A percentile compares a stretch with the other conserved stretches of the same genome.
Evolutionary conservation across 768 basidiomycete genomes (phyloP).

Genomic region (Phanerochaete carnosa): DNA sequence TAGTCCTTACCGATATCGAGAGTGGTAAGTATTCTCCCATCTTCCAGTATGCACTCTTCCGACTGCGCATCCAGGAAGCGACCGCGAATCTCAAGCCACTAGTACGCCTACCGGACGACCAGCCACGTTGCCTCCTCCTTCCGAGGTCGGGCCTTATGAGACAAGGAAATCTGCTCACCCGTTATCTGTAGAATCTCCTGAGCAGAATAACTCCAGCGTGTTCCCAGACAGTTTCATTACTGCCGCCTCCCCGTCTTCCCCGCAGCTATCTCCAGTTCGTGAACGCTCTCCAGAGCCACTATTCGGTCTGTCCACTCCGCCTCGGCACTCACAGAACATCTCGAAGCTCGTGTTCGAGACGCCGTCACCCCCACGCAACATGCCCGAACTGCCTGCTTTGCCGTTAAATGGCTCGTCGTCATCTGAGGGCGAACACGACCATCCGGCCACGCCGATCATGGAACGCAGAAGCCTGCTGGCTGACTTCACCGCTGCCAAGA

Average conservation of each 20-base stretch:
- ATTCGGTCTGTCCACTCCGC: slow-evolving; percentile 43
- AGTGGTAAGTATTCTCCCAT: neutral
- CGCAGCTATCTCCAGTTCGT: slow-evolving; percentile 10
- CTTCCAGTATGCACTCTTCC: neutral
- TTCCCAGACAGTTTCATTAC: neutral
- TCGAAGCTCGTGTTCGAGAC: slow-evolving; percentile 53
- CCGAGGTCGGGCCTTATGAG: neutral
- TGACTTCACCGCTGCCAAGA: slow-evolving; percentile 36
- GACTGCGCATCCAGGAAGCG: slow-evolving; percentile 36
- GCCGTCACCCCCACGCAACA: slow-evolving; percentile 57
- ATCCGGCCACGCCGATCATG: slow-evolving; percentile 23
- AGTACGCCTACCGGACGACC: slow-evolving; percentile 22
- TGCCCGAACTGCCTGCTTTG: slow-evolving; percentile 66
- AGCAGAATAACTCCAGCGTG: neutral
- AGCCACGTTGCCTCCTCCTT: slow-evolving; percentile 11
- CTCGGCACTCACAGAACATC: slow-evolving; percentile 36
- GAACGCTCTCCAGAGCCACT: slow-evolving; percentile 12
- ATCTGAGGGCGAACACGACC: slow-evolving; percentile 42
- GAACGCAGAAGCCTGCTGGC: slow-evolving; percentile 15
- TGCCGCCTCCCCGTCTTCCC: slow-evolving; percentile 16
- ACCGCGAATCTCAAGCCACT: slow-evolving; percentile 30
- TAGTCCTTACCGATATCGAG: slow-evolving; percentile 5
- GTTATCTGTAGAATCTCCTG: neutral
- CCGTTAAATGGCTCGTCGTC: no score
- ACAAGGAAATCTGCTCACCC: slow-evolving; percentile 27